A percentile compares a stretch with the other conserved stretches of the same genome.
Evolutionary conservation across 2,329 filamentous ascomycete genomes (phyloP).

Genomic region (Ustilaginoidea virens): DNA sequence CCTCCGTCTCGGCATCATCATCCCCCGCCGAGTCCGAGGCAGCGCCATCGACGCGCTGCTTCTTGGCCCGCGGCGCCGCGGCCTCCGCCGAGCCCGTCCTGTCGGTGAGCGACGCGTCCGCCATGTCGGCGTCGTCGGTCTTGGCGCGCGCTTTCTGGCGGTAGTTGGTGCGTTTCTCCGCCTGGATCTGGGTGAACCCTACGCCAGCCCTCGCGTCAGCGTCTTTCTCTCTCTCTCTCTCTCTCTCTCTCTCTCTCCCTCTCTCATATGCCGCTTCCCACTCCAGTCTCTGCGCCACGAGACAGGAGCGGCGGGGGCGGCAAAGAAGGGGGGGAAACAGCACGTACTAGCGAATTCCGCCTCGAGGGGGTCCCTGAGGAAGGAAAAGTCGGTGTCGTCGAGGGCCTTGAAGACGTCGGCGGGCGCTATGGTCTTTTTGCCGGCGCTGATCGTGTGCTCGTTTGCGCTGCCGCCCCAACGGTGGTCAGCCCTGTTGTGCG

Average conservation of each 20-base stretch:
- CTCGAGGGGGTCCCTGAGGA: constrained; percentile 52
- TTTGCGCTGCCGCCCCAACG: constrained; percentile 53
- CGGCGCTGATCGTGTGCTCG: constrained; percentile 47
- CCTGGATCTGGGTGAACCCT: constrained; percentile 62
- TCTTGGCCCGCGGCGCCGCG: constrained; percentile 23
- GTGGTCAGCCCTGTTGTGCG: too few relatives aligned
- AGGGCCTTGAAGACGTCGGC: constrained; percentile 63
- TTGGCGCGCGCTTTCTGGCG: constrained; percentile 55
- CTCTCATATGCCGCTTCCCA: too few relatives aligned
- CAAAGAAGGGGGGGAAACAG: neutral
- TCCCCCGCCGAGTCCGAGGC: neutral
- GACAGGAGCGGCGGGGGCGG: neutral
- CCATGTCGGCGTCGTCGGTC: constrained; percentile 22
- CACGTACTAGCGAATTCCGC: constrained; percentile 59
- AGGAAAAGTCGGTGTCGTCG: constrained; percentile 63
- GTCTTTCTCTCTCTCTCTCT: neutral
- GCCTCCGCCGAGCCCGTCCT: constrained; percentile 14
- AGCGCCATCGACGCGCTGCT: constrained; percentile 23
- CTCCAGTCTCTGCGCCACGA: too few relatives aligned
- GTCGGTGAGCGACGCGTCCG: constrained; percentile 17
- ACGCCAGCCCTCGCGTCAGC: neutral
- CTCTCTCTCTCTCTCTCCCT: neutral
- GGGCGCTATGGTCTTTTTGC: constrained; percentile 66
- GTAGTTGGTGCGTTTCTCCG: constrained; percentile 60
- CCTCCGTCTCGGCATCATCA: constrained; percentile 12